Percentiles rank a stretch among this genome's conserved stretches.
phyloP scores from a whole-genome alignment of 345 rosid species.

The Boechera retrofracta region DNA sequence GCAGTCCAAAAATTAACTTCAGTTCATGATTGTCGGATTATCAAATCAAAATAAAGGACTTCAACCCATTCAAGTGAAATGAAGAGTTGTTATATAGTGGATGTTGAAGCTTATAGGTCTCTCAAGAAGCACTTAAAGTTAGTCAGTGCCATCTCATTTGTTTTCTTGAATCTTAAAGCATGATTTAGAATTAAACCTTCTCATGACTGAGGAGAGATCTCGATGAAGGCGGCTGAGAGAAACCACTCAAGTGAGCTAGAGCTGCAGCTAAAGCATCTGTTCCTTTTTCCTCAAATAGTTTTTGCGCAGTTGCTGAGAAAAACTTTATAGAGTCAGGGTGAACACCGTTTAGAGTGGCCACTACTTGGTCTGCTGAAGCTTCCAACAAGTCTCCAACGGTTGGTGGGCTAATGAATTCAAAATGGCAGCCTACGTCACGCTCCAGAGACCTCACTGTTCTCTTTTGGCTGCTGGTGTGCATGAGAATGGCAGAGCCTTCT shows the following conservation, averaged over 20 bases:
- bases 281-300: conserved; percentile 77
- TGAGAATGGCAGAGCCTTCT: conserved; percentile 89
- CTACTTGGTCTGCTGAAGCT: conserved; percentile 87
- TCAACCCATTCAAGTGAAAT: background rate
- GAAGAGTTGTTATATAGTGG: conserved; percentile 6
- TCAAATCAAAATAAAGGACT: background rate
- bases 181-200: conserved; percentile 56
- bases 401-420: conserved; percentile 89
- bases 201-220: conserved; percentile 94
- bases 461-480: conserved; percentile 84
- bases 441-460: conserved; percentile 88
- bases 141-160: background rate
- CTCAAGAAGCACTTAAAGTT: conserved; percentile 3
- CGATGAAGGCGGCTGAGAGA: conserved; percentile 86
- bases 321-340: conserved; percentile 80
- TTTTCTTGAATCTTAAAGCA: conserved; percentile 11
- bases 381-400: conserved; percentile 72
- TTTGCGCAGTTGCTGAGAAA: conserved; percentile 84
- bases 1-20: conserved; percentile 38
- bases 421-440: conserved; percentile 90
- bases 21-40: conserved; percentile 8
- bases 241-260: conserved; percentile 91
- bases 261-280: conserved; percentile 93
- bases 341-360: conserved; percentile 85
- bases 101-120: conserved; percentile 3